Base-by-base conservation (phyloP, 164 flowering plant species). In the Umbilicus rupestris region DNA sequence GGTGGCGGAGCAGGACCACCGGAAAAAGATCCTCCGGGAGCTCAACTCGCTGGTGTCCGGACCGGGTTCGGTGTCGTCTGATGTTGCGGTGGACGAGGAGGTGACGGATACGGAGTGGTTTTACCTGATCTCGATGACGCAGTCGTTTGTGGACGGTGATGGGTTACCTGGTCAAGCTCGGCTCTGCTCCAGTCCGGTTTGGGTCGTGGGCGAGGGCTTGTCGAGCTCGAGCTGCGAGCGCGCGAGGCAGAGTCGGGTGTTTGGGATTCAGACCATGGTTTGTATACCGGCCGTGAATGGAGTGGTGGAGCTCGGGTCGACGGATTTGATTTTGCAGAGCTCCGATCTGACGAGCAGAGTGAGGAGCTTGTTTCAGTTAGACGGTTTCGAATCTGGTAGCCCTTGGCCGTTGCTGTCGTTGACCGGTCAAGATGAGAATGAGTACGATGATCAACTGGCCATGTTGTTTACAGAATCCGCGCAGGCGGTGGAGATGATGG, bases 71-170 rank as follows among this genome's bases (percentile, higher is more conserved):
- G 10, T 77, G 0, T 5, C 58, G 24, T 24, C 72, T 0, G 84
- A 83, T 42, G 94, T 81, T 9, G 80, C 83, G 3, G 79, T 82
- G 1, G 96, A 87, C 39, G 96, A 88, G 64, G 97, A 90, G 63
- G 97, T 90, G 6, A 90, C 96, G 5, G 96, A 92, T 49, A 83
- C 96, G 12, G 96, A 92, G 74, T 90, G 96, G 96, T 92, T 90
- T 73, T 92, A 82, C 64, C 78, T 92, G 19, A 77, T 88, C 0
- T 90, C 96, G 44, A 92, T 92, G 96, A 90, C 90, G 0, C 93
- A 87, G 73, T 80, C 87, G 47, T 89, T 90, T 33, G 69, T 73
- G 6, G 77, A 63, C 73, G 89, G 92, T 2, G 46, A 44, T 7
- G 96, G 92, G 1, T 71, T 92, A 15, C 90, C 98, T 10, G 93